Base-by-base conservation (phyloP, 1,139 yeast species). In the Ogataea hybrid region DNA sequence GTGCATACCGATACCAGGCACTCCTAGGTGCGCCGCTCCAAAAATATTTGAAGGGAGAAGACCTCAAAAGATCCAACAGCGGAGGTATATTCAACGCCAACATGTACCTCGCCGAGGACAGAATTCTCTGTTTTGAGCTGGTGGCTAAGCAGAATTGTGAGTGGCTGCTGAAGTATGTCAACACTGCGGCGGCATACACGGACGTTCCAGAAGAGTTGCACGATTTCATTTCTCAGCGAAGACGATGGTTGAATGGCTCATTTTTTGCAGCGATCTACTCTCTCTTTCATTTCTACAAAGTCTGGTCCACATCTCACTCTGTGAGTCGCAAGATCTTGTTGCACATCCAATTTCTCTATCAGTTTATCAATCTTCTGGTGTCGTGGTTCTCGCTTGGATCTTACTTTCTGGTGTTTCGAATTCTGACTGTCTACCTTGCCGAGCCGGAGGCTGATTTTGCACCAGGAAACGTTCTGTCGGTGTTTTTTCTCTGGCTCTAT, bases 201-300 rank as follows among this genome's bases (percentile, higher is more conserved):
- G 95, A 85, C 69, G 95, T 84, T 23, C 95, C 95, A 0, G 89
- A 82, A 49, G 66, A 67, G 23, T 68, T 85, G 25, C 81, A 83
- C 42, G 94, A 84, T 55, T 77, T 85, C 49, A 81, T 85, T 7
- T 68, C 84, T 47, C 94, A 85, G 63, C 74, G 94, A 62, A 73
- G 95, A 62, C 72, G 95, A 63, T 85, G 95, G 95, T 71, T 85
- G 45, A 85, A 85, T 61, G 95, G 95, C 18, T 83, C 94, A 4
- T 79, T 85, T 58, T 85, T 85, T 62, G 94, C 95, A 1, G 90
- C 90, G 3, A 71, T 84, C 35, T 85, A 85, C 59, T 78, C 92
- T 1, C 75, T 82, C 38, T 76, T 79, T 52, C 92, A 84, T 58
- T 79, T 83, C 70, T 78, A 81, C 44, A 71, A 77, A 44, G 75